Percentiles rank a stretch among this genome's conserved stretches.
Conservation (phyloP, 805 yeast genomes). For the Lipomyces japonicus region DNA sequence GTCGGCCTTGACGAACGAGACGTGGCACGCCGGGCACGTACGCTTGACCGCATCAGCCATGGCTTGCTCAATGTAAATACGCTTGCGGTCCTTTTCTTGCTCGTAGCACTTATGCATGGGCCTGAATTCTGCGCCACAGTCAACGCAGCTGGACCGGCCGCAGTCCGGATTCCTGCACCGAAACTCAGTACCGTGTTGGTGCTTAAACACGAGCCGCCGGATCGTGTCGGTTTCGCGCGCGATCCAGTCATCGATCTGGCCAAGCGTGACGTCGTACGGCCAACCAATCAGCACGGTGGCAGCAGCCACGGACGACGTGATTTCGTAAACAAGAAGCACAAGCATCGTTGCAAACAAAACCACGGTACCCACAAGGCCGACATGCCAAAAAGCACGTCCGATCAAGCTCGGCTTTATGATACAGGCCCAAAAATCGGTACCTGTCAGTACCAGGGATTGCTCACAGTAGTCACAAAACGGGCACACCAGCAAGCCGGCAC, state of each 20-base stretch:
- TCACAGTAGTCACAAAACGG: constrained; percentile 27
- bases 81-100: constrained; percentile 23
- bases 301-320: not conserved
- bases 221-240: constrained; percentile 6
- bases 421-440: too few species aligned
- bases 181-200: constrained; percentile 24
- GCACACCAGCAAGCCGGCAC: constrained; percentile 16
- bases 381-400: not conserved
- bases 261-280: constrained; percentile 5
- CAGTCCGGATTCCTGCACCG: constrained; percentile 22
- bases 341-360: constrained; percentile 1
- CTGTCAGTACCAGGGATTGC: constrained; percentile 16
- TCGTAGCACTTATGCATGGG: constrained; percentile 28
- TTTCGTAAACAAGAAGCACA: not conserved
- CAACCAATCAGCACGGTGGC: constrained; percentile 1
- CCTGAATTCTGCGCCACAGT: constrained; percentile 24
- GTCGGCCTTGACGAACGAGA: constrained; percentile 25
- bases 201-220: constrained; percentile 15
- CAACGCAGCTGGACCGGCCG: constrained; percentile 21
- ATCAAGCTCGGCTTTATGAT: not conserved
- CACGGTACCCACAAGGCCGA: not conserved
- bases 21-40: constrained; percentile 27
- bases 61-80: constrained; percentile 25
- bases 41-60: constrained; percentile 30
- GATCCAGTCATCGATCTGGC: constrained; percentile 2